Base-by-base conservation (phyloP, 1,284 basidiomycete genomes). In the Amylostereum chailletii region DNA sequence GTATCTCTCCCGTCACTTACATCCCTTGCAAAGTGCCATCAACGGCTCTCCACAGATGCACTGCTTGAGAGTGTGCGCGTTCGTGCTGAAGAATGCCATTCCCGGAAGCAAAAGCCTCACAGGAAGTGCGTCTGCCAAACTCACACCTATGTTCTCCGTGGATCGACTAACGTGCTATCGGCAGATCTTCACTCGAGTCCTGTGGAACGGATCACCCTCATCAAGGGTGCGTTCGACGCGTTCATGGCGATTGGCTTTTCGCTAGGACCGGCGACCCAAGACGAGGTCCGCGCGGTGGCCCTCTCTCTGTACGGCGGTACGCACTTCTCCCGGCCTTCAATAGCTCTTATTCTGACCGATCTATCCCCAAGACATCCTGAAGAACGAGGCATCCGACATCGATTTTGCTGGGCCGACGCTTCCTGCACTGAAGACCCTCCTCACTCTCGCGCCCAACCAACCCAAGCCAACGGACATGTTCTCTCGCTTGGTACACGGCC, bases 321-420 rank as follows among this genome's bases (percentile, higher is more conserved):
- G 51, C 26, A 1, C 5, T 46, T 46, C 41, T 2, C 9, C 48
- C 7, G 46, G 42, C 39, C 37, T 34, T 34, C 19, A 32, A 44
- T 45, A 43, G 5, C 26, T 26, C 9, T 41, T 5, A 9, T 44
- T 10, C 34, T 41, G 10, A 48, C 46, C 29, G 29, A 26, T 32
- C 30, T 33, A 8, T 45, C 4, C 19, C 19, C 32, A 57, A 89
- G 92, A 93, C 51, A 63, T 94, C 3, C 68, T 96, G 37, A 87
- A 85, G 64, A 90, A 94, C 53, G 94, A 95, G 60, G 78, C 79
- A 0, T 78, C 83, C 0, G 82, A 85, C 40, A 68, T 84, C 39
- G 92, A 95, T 64, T 67, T 93, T 3, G 84, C 83, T 34, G 84
- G 85, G 3, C 84, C 88, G 3, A 89, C 84, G 0, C 69, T 96